Conservation (phyloP, 1,284 basidiomycete species). For the Apiotrichum sp. region DNA sequence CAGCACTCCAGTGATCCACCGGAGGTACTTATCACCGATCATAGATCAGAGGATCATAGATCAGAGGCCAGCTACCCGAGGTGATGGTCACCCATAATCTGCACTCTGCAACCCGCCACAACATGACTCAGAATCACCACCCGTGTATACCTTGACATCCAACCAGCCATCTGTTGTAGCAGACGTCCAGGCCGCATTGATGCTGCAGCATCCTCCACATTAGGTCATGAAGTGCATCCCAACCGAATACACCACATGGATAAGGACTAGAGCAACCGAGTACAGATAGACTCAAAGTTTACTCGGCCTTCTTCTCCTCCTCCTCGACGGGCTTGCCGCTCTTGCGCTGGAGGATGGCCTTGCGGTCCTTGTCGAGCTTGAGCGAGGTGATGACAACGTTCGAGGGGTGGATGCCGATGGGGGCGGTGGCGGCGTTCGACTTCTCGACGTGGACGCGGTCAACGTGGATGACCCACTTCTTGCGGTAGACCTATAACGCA, state of each 20-base stretch:
- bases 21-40: no score
- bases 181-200: no score
- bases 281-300: constrained; percentile 10
- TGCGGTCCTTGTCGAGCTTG: constrained; percentile 57
- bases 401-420: constrained; percentile 93
- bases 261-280: background rate
- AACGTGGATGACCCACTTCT: constrained; percentile 99
- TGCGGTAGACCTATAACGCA: constrained; percentile 75
- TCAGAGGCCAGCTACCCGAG: no score
- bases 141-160: no score
- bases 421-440: constrained; percentile 88
- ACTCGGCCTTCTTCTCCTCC: constrained; percentile 37
- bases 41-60: no score
- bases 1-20: no score
- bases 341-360: constrained; percentile 50
- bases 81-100: no score
- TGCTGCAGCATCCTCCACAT: background rate
- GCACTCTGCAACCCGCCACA: no score
- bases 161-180: no score
- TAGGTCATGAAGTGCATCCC: constrained; percentile 17
- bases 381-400: constrained; percentile 92
- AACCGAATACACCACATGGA: constrained; percentile 3
- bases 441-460: constrained; percentile 98
- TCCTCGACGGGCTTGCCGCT: constrained; percentile 41
- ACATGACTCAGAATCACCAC: no score